These are phyloP conservation scores for Daedalea quercina DNA, from an alignment of 768 basidiomycete species.

Conservation along the genomic window DNA sequence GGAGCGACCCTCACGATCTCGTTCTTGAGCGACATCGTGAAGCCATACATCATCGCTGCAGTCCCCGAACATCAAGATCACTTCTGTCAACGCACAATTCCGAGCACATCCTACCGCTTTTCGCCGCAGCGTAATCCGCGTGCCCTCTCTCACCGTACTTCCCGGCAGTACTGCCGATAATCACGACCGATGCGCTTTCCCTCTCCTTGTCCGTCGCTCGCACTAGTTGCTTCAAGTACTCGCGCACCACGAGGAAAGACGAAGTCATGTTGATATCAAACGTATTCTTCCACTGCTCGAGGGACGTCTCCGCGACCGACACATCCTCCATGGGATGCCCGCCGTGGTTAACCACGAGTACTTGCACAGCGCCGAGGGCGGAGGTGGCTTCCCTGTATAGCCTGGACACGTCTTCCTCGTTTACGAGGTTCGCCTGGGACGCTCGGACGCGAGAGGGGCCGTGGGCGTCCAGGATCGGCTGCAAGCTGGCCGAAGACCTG, in stretches of 20 bases:
- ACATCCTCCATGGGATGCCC: conserved; percentile 35
- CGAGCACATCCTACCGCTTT: conserved; percentile 45
- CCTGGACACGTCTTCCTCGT: conserved; percentile 43
- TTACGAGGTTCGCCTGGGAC: conserved; percentile 52
- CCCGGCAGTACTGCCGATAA: conserved; percentile 68
- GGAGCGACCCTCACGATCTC: conserved; percentile 76
- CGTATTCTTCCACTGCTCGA: conserved; percentile 58
- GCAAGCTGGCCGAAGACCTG: conserved; percentile 38
- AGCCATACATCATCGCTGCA: conserved; percentile 71
- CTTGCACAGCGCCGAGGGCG: conserved; percentile 46
- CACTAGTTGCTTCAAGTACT: conserved; percentile 45
- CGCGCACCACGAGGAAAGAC: conserved; percentile 59
- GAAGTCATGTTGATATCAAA: conserved; percentile 59
- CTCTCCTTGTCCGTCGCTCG: conserved; percentile 30
- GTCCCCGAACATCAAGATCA: too few relatives aligned
- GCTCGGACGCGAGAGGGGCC: conserved; percentile 22
- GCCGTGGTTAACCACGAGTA: conserved; percentile 54
- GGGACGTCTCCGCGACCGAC: conserved; percentile 42
- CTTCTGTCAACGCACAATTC: background rate
- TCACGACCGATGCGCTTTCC: conserved; percentile 50
- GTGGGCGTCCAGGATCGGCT: conserved; percentile 32
- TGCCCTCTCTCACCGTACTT: conserved; percentile 67
- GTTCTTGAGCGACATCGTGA: conserved; percentile 65
- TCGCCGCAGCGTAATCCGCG: conserved; percentile 59
- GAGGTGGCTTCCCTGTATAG: conserved; percentile 40